These are phyloP conservation scores for Solanum hybrid DNA, from an alignment of 305 asterid genomes.

Conservation along the genomic window DNA sequence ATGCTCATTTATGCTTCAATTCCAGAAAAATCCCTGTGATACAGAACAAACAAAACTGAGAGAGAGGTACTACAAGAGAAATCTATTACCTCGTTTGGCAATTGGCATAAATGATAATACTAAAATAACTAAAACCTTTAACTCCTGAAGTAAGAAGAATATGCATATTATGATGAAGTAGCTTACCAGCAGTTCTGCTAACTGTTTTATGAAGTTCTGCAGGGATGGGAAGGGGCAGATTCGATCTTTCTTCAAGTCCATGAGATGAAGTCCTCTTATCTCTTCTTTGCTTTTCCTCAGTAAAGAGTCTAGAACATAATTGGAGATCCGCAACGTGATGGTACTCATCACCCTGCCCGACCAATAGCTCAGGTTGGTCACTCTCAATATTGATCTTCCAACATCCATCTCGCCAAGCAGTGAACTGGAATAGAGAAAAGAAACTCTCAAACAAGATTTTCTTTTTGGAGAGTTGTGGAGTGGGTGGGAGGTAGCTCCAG, in stretches of 20 bases:
- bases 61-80: neutral
- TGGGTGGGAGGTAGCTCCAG: neutral
- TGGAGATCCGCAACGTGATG: slow-evolving; percentile 9
- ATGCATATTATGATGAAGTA: neutral
- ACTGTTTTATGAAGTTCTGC: neutral
- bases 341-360: slow-evolving; percentile 15
- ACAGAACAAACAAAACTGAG: neutral
- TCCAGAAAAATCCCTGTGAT: neutral
- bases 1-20: neutral
- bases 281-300: slow-evolving; percentile 17
- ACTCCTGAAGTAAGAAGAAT: neutral
- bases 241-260: slow-evolving; percentile 6
- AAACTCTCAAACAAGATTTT: neutral
- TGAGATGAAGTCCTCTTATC: slow-evolving; percentile 9
- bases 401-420: slow-evolving; percentile 22
- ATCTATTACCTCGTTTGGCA: neutral
- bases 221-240: neutral
- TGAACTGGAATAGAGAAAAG: slow-evolving; percentile 17
- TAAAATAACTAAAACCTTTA: neutral
- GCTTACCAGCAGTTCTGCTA: slow-evolving; percentile 9
- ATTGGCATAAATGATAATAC: neutral
- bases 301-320: slow-evolving; percentile 11
- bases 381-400: slow-evolving; percentile 23
- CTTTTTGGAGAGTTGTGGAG: neutral
- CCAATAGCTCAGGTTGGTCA: slow-evolving; percentile 14